Evolutionary conservation across 306 rosid species (phyloP).

Genomic region (Fagus sylvatica): DNA sequence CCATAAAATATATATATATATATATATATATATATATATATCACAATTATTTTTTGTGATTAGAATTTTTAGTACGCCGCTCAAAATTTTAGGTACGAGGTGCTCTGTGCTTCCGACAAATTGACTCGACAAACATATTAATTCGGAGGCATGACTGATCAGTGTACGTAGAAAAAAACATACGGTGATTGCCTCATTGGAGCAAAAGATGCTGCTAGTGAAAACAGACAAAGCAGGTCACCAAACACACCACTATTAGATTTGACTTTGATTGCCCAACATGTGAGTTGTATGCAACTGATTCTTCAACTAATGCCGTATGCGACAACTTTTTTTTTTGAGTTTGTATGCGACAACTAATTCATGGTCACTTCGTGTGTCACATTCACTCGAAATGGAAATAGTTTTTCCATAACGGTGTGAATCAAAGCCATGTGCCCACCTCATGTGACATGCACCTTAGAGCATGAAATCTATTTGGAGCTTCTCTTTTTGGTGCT

Average conservation of each 20-base stretch:
- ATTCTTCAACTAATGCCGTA: not conserved
- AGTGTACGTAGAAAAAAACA: not conserved
- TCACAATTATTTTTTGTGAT: no score
- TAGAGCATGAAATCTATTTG: slow-evolving; percentile 29
- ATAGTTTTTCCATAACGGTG: not conserved
- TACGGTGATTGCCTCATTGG: not conserved
- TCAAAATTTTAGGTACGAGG: no score
- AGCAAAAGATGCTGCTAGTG: slow-evolving; percentile 18
- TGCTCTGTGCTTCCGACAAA: no score
- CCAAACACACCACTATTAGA: slow-evolving; percentile 32
- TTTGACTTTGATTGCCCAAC: slow-evolving; percentile 35
- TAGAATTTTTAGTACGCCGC: no score
- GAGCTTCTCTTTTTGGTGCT: not conserved
- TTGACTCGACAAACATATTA: not conserved
- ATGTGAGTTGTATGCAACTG: slow-evolving; percentile 41
- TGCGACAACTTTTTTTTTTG: not conserved
- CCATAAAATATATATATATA: no score
- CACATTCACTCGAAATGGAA: slow-evolving; percentile 36
- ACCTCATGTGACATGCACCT: slow-evolving; percentile 26
- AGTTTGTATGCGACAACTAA: slow-evolving; percentile 12
- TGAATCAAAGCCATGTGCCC: not conserved
- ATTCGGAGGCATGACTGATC: not conserved
- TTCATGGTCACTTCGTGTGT: slow-evolving; percentile 31
- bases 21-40: no score
- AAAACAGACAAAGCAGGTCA: slow-evolving; percentile 41